phyloP scores from a whole-genome alignment of 306 rosid species.

The Citrullus amarus region DNA sequence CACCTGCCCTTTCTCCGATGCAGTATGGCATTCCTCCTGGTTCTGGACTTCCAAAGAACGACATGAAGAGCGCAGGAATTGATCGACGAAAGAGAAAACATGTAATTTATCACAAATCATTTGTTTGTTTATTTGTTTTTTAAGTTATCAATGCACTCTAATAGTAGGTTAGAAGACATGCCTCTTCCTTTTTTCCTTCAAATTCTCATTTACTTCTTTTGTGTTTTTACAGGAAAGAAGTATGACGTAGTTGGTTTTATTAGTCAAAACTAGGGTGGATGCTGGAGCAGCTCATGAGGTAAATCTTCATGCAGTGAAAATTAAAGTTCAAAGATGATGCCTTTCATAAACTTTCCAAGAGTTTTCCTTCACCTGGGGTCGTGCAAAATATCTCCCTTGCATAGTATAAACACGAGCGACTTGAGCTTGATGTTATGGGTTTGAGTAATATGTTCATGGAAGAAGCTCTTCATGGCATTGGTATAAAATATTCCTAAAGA shows the following conservation, averaged over 20 bases:
- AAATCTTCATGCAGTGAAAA: not conserved
- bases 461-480: not conserved
- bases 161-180: not conserved
- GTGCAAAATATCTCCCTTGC: not conserved
- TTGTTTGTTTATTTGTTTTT: not conserved
- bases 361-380: not conserved
- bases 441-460: not conserved
- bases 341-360: not conserved
- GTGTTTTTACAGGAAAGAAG: slow-evolving; percentile 36
- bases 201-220: slow-evolving; percentile 8
- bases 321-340: not conserved
- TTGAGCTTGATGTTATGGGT: not conserved
- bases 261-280: not conserved
- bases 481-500: not conserved
- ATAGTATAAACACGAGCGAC: too few relatives aligned
- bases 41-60: slow-evolving; percentile 46
- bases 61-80: slow-evolving; percentile 52
- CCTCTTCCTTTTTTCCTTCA: not conserved
- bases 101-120: not conserved
- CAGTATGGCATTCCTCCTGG: slow-evolving; percentile 57
- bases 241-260: slow-evolving; percentile 14
- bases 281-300: not conserved
- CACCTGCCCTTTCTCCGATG: slow-evolving; percentile 61
- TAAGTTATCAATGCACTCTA: not conserved
- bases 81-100: slow-evolving; percentile 91